Conservation (phyloP, 108 stramenopile genomes). For the Cylindrotheca closterium region DNA sequence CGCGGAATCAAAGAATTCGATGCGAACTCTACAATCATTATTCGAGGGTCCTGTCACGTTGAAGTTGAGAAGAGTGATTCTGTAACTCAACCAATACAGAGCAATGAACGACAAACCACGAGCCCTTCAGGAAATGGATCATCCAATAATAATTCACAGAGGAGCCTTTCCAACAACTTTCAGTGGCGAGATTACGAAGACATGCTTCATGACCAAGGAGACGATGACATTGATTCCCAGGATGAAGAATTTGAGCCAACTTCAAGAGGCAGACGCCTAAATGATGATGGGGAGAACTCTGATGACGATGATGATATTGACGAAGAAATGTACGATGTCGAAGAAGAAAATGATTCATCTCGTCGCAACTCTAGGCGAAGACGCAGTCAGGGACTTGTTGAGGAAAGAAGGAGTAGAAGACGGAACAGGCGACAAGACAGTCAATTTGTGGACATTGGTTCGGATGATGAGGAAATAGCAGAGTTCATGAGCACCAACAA, state of each 20-base stretch:
- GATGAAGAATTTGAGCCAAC: constrained; percentile 62
- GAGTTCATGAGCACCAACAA: constrained; percentile 74
- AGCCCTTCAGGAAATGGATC: not conserved
- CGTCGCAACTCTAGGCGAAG: constrained; percentile 8
- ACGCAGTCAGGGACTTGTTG: not conserved
- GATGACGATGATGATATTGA: constrained; percentile 34
- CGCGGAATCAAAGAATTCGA: constrained; percentile 31
- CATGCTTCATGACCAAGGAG: constrained; percentile 36
- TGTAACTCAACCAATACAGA: no score
- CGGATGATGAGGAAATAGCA: constrained; percentile 52
- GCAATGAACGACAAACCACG: constrained; percentile 1
- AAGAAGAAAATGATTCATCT: constrained; percentile 20
- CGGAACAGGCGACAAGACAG: constrained; percentile 8
- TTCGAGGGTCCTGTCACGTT: constrained; percentile 16
- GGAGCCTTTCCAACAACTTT: constrained; percentile 55
- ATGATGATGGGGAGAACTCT: constrained; percentile 11
- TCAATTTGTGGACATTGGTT: constrained; percentile 42
- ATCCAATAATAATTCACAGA: not conserved
- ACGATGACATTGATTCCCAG: constrained; percentile 47
- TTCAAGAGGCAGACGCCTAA: constrained; percentile 10
- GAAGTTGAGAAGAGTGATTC: not conserved
- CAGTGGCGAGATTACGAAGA: constrained; percentile 63
- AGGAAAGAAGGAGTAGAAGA: constrained; percentile 1
- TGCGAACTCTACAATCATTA: constrained; percentile 23
- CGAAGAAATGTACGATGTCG: constrained; percentile 36